Base-by-base conservation (phyloP, 2,329 filamentous ascomycete genomes). In the Orbilia ellipsospora region DNA sequence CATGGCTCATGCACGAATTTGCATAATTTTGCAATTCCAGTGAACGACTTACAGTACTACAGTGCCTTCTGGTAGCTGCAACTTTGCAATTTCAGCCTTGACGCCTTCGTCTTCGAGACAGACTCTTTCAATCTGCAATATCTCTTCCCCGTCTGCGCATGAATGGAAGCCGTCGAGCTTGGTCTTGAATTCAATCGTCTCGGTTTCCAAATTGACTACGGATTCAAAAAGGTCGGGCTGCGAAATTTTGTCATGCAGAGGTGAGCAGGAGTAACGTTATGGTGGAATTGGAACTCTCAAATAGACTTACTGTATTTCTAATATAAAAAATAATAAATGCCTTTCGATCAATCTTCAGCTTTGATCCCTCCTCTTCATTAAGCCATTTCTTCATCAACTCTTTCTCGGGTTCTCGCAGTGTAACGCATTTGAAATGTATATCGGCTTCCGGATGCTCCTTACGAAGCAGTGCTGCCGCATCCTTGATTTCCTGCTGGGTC, bases 371-470 rank as follows among this genome's bases (percentile, higher is more conserved):
- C 5, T 78, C 86, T 84, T 10, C 85, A 85, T 16, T 83, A 83
- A 42, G 88, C 78, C 86, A 88, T 1, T 83, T 84, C 20, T 85
- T 78, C 7, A 87, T 83, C 50, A 87, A 83, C 3, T 82, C 80
- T 81, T 89, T 89, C 6, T 84, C 82, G 4, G 87, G 87, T 79
- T 89, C 87, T 50, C 84, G 82, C n/a, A 89, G 81, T n/a, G 85
- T 90, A 26, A 90, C 83, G 51, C 83, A 83, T 80, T 90, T 90
- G 84, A 89, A 90, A 61, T 89, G 86, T 51, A 90, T 80, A 31
- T 86, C 83, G 1, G 84, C 83, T 12, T 83, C 81, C 0, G 88
- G 88, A 86, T 88, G 90, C 66, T 84, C 82, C 55, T 81, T 80
- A 69, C 82, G 85, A 76, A 90, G 83, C 36, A 89, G 81, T 1